These are phyloP conservation scores for Polyporus arcularius DNA, from an alignment of 768 basidiomycete species.

Conservation along the genomic window DNA sequence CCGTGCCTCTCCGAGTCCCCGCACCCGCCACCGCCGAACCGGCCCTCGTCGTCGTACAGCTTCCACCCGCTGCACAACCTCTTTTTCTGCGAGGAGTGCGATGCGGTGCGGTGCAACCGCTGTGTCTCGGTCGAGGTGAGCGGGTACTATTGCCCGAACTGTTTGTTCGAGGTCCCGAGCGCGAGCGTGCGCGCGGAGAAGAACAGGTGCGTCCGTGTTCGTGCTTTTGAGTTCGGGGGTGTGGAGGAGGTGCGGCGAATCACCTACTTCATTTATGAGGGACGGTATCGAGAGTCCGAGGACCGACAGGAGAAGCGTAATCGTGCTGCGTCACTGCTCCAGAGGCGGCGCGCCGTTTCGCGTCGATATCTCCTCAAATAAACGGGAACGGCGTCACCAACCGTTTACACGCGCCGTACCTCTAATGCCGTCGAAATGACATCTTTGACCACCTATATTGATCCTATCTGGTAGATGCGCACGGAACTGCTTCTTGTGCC, in stretches of 20 bases:
- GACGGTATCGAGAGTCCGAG: too few relatives aligned
- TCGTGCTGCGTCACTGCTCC: too few relatives aligned
- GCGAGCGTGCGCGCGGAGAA: conserved; percentile 98
- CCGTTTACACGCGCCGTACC: neutral
- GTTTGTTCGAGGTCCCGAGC: conserved; percentile 96
- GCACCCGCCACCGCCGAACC: conserved; percentile 71
- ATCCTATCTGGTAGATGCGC: conserved; percentile 70
- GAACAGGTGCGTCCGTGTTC: conserved; percentile 64
- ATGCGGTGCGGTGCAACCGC: conserved; percentile 88
- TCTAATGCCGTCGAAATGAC: neutral
- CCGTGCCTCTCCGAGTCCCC: conserved; percentile 64
- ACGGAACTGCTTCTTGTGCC: conserved; percentile 96
- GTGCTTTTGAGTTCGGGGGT: too few relatives aligned
- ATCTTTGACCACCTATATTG: neutral
- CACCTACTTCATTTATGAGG: too few relatives aligned
- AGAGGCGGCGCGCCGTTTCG: too few relatives aligned
- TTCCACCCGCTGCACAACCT: conserved; percentile 85
- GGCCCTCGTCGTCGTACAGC: conserved; percentile 74
- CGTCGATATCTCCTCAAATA: too few relatives aligned
- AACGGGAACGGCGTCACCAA: too few relatives aligned
- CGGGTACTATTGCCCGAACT: conserved; percentile 97
- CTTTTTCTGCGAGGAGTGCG: conserved; percentile 99
- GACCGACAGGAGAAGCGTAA: too few relatives aligned
- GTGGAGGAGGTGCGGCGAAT: too few relatives aligned
- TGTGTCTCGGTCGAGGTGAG: conserved; percentile 94